Conservation (phyloP, 495 filamentous ascomycete genomes). For the Entonaema liquescens region DNA sequence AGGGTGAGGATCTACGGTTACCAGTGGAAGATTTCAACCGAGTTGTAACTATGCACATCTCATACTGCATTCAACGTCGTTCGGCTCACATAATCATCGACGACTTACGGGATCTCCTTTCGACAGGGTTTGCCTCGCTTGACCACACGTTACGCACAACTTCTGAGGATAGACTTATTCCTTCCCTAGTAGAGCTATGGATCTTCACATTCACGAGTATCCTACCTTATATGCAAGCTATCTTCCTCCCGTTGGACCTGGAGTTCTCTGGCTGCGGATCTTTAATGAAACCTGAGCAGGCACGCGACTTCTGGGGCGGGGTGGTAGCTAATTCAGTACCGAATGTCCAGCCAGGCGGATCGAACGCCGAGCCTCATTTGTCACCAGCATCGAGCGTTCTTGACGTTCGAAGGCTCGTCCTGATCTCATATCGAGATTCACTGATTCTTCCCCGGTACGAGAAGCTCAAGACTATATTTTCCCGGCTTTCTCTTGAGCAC, state of each 20-base stretch:
- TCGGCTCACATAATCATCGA: slow-evolving; percentile 74
- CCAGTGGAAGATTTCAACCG: slow-evolving; percentile 96
- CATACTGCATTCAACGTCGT: slow-evolving; percentile 75
- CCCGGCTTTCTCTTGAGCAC: slow-evolving; percentile 84
- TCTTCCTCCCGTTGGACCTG: slow-evolving; percentile 91
- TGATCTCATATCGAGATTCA: slow-evolving; percentile 88
- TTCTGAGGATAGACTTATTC: slow-evolving; percentile 83
- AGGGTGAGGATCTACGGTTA: slow-evolving; percentile 86
- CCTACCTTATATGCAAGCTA: slow-evolving; percentile 93
- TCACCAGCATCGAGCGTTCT: slow-evolving; percentile 60
- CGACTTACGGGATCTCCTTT: slow-evolving; percentile 80
- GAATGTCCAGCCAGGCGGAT: slow-evolving; percentile 20
- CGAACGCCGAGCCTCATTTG: slow-evolving; percentile 43
- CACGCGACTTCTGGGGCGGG: slow-evolving; percentile 87
- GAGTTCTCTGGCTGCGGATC: slow-evolving; percentile 89
- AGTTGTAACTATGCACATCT: slow-evolving; percentile 80
- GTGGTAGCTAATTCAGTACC: slow-evolving; percentile 49
- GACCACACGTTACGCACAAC: slow-evolving; percentile 80
- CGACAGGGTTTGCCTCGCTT: slow-evolving; percentile 84
- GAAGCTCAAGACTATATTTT: slow-evolving; percentile 87
- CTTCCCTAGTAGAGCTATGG: slow-evolving; percentile 92
- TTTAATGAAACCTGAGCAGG: slow-evolving; percentile 77
- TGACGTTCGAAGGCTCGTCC: slow-evolving; percentile 86
- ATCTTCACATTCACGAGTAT: slow-evolving; percentile 87
- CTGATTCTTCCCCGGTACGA: slow-evolving; percentile 88